A percentile compares a stretch with the other conserved stretches of the same genome.
phyloP scores from a whole-genome alignment of 345 rosid genomes.

The Rhodamnia rubescens region DNA sequence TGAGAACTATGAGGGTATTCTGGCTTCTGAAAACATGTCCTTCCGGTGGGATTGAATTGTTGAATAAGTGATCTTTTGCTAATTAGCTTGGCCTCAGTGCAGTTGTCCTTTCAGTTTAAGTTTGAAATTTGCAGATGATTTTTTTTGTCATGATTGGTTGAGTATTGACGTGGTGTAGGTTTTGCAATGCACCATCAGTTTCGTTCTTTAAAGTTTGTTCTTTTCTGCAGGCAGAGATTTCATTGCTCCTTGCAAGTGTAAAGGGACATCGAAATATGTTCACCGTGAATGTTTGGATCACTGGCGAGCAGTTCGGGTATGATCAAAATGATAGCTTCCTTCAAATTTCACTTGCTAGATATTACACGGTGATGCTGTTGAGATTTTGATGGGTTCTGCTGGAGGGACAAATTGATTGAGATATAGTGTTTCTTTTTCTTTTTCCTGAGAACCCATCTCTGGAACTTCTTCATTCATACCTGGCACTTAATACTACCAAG shows the following conservation, averaged over 20 bases:
- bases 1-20: background rate
- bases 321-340: background rate
- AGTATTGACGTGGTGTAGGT: background rate
- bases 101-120: background rate
- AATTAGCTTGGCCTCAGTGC: background rate
- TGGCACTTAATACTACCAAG: background rate
- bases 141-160: background rate
- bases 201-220: background rate
- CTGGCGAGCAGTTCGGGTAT: conserved; percentile 94
- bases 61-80: background rate
- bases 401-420: background rate
- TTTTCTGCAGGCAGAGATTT: conserved; percentile 85
- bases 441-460: too few relatives aligned
- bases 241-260: conserved; percentile 98
- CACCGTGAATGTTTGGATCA: conserved; percentile 98
- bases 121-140: background rate
- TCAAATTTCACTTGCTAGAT: background rate
- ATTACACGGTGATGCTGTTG: background rate
- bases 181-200: background rate
- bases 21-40: background rate
- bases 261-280: conserved; percentile 95
- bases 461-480: background rate
- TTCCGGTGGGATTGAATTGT: background rate
- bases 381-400: background rate
- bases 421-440: background rate